Evolutionary conservation across 768 basidiomycete species (phyloP).

Genomic region (Tylopilus intermedius): DNA sequence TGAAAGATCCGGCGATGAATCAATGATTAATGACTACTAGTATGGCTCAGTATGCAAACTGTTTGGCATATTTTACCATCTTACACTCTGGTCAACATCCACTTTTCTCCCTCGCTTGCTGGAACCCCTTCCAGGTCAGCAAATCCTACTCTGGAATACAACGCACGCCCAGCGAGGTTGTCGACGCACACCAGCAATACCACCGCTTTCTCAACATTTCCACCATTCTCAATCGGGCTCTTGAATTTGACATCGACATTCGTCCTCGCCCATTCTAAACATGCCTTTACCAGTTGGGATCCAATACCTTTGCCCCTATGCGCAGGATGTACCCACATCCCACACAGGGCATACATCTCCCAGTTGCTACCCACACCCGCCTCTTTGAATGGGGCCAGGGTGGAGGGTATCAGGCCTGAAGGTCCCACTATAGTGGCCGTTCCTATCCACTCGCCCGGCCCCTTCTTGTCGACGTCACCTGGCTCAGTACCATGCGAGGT

Average conservation of each 20-base stretch:
- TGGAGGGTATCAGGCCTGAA: slow-evolving; percentile 4
- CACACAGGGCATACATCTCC: slow-evolving; percentile 19
- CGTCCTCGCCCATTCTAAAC: slow-evolving; percentile 24
- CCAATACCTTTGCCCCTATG: slow-evolving; percentile 25
- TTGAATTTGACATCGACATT: slow-evolving; percentile 5
- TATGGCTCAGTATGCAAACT: too few species aligned
- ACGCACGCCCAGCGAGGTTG: slow-evolving; percentile 13
- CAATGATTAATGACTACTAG: too few species aligned
- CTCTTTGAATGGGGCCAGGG: slow-evolving; percentile 10
- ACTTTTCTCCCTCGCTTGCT: slow-evolving; percentile 10
- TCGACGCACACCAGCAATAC: slow-evolving; percentile 11
- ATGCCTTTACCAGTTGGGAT: slow-evolving; percentile 10
- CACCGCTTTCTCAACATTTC: slow-evolving; percentile 14
- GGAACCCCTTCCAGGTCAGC: slow-evolving; percentile 8
- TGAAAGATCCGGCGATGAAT: too few species aligned
- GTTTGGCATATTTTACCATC: too few species aligned
- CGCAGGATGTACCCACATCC: slow-evolving; percentile 28
- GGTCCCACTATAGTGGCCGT: slow-evolving; percentile 13
- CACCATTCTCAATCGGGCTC: not conserved
- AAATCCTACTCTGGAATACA: slow-evolving; percentile 24
- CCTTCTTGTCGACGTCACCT: not conserved
- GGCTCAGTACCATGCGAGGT: not conserved
- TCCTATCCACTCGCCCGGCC: slow-evolving; percentile 19
- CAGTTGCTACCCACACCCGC: slow-evolving; percentile 12
- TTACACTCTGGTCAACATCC: slow-evolving; percentile 32